These are phyloP conservation scores for Schizothecium vesticola DNA, from an alignment of 495 filamentous ascomycete genomes.

Conservation along the genomic window DNA sequence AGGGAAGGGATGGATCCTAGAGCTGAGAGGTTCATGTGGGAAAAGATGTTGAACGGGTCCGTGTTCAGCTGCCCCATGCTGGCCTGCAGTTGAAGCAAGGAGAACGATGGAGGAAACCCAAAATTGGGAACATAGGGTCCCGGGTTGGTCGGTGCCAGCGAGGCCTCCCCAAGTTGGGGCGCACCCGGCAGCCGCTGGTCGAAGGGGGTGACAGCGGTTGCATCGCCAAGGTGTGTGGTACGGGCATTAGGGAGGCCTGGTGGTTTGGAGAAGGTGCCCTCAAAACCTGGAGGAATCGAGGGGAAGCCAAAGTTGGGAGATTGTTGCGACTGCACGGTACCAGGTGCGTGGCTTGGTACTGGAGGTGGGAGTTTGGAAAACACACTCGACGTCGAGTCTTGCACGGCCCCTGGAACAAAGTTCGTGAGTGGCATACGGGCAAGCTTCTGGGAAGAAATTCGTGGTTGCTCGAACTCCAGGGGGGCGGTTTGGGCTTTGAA, in stretches of 20 bases:
- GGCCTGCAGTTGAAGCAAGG: background rate
- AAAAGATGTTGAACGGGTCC: background rate
- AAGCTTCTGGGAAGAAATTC: background rate
- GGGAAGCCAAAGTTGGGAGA: background rate
- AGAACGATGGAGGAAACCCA: background rate
- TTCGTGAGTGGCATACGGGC: background rate
- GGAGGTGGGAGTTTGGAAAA: background rate
- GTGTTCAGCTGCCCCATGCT: background rate
- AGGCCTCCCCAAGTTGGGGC: background rate
- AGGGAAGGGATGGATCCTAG: background rate
- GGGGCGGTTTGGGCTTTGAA: slow-evolving; percentile 16
- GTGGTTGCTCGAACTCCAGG: background rate
- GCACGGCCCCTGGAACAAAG: background rate
- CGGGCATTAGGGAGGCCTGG: background rate
- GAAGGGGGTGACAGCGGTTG: background rate
- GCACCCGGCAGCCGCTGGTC: background rate
- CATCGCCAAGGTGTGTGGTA: background rate
- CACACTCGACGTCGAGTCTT: background rate
- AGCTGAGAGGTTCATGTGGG: background rate
- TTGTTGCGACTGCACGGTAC: background rate
- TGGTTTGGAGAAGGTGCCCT: background rate
- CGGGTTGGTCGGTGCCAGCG: background rate
- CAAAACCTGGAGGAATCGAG: background rate
- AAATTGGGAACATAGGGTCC: background rate
- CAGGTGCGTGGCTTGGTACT: background rate